These are phyloP conservation scores for Aspergillus funiculosus DNA, from an alignment of 495 filamentous ascomycete genomes.

Conservation along the genomic window DNA sequence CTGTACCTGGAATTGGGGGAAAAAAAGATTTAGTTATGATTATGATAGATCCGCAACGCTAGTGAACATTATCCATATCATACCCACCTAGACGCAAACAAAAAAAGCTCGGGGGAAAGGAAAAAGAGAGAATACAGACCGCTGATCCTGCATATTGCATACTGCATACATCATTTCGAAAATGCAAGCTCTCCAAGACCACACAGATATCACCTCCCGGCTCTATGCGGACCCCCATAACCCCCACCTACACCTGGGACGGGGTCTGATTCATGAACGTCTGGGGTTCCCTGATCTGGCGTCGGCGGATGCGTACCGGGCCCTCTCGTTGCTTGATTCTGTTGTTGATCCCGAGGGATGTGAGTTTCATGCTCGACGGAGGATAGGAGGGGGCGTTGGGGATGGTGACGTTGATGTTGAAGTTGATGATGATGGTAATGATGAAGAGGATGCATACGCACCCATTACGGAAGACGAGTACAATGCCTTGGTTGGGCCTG, in stretches of 20 bases:
- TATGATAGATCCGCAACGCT: too few relatives aligned
- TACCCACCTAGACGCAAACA: too few relatives aligned
- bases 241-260: constrained; percentile 65
- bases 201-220: constrained; percentile 22
- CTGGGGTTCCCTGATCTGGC: constrained; percentile 87
- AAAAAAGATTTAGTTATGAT: not conserved
- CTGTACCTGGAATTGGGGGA: not conserved
- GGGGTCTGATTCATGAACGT: constrained; percentile 62
- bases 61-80: too few relatives aligned
- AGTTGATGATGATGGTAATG: constrained; percentile 28
- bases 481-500: constrained; percentile 32
- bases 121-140: too few relatives aligned
- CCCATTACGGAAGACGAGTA: constrained; percentile 40
- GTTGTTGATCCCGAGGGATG: constrained; percentile 53
- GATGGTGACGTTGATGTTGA: constrained; percentile 12
- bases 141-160: too few relatives aligned
- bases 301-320: constrained; percentile 83
- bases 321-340: constrained; percentile 78
- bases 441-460: constrained; percentile 33
- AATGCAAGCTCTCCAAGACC: constrained; percentile 21
- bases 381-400: constrained; percentile 15
- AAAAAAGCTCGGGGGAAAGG: too few relatives aligned
- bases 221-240: constrained; percentile 62
- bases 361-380: constrained; percentile 38
- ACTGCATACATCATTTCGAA: too few relatives aligned